Base-by-base conservation (phyloP, 352 stramenopile species). In the Globisporangium nodosum region DNA sequence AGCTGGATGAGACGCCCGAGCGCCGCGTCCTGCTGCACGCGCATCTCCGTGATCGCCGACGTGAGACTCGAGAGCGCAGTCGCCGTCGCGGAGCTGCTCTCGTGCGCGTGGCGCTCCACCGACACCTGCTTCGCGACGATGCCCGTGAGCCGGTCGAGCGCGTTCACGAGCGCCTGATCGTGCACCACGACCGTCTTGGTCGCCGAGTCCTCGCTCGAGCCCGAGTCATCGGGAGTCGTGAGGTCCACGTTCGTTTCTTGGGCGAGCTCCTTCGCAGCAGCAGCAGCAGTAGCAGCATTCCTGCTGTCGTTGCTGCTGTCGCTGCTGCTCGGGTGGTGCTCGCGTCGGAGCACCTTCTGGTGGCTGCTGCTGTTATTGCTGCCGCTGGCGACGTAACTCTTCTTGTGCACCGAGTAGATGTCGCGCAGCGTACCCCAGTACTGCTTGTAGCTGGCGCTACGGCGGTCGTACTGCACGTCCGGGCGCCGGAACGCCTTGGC, bases 401-500 rank as follows among this genome's bases (percentile, higher is more conserved):
- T 53, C 27, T 13, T 52, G 3, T 20, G 35, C 49, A 66, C 69
- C 50, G 69, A 85, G 54, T 88, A 88, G 24, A 88, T 73, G 49
- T 91, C 66, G 35, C 77, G 73, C 11, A 90, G 51, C 13, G 77
- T 89, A 20, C 76, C 78, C 77, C 79, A 89, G 56, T 88, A 91
- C 56, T 86, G 67, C 61, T 88, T 87, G 60, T 87, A 87, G 50
- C 66, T 69, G 21, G 73, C 65, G 60, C 73, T 88, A 30, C 67
- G 59, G 37, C 71, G 77, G 64, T 88, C 78, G 51, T 50, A 66
- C 61, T 71, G 83, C 8, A 57, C 54, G 18, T 73, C 65, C 0
- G 63, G 61, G 9, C 59, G 62, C 24, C 69, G 71, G 46, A 86
- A 70, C 49, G 70, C 73, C 45, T 79, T 87, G 24, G 77, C 78